Base-by-base conservation (phyloP, 495 filamentous ascomycete species). In the Chaetomium tenue region DNA sequence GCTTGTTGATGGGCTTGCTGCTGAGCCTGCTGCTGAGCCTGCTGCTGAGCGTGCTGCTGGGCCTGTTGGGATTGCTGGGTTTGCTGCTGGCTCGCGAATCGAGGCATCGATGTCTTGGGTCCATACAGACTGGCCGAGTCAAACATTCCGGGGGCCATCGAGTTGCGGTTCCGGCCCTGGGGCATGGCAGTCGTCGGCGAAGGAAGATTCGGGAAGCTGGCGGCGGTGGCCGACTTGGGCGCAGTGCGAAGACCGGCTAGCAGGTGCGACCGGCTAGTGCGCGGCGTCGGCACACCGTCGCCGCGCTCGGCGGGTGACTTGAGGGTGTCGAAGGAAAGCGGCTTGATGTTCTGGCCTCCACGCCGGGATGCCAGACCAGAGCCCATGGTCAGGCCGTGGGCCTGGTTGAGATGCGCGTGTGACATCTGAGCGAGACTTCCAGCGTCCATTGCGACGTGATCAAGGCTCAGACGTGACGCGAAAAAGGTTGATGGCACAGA, bases 391-490 rank as follows among this genome's bases (percentile, higher is more conserved):
- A 94, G 79, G 74, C 86, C 87, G 79, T 84, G 83, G 76, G 84
- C 81, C 76, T 84, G 83, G 72, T 85, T 80, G 74, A 86, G 89
- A 76, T 84, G 84, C 80, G 90, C 89, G 84, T 93, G 95, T 77
- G 91, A 89, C 95, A 98, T 98, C 83, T 96, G 94, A 92, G 93
- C 89, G 84, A 97, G 91, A 92, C 92, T 92, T 85, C 93, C 94
- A 85, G 93, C 87, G 92, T 96, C 89, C 87, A 96, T 94, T 47
- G 84, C 89, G 88, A 78, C 68, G 65, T 72, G 71, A 66, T 65
- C 48, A 30, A 42, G 33, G 30, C 50, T 55, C 20, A 25, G 44
- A 28, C 22, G 53, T 57, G 58, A 54, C 39, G 18, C 37, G 23
- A 33, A 46, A 33, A 6, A 22, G 25, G 26, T 30, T 4, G 50